Percentiles rank a stretch among this genome's conserved stretches.
phyloP scores from a whole-genome alignment of 257 asterid genomes.

The Anisodus acutangulus region DNA sequence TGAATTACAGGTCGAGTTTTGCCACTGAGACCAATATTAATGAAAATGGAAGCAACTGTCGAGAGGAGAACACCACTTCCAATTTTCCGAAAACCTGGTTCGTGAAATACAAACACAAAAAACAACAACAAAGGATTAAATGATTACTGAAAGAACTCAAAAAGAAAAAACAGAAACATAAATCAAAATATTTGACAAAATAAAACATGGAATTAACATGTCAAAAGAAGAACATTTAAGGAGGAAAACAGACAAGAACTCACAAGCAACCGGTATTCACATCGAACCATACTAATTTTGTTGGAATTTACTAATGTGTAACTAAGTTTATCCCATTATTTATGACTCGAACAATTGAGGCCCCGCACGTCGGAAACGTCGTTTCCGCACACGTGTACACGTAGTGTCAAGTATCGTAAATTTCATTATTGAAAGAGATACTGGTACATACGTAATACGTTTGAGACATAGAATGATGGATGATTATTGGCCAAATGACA shows the following conservation, averaged over 20 bases:
- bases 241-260: neutral
- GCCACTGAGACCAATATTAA: slow-evolving; percentile 71
- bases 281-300: too few species aligned
- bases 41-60: slow-evolving; percentile 60
- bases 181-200: neutral
- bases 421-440: too few species aligned
- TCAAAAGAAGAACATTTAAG: neutral
- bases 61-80: slow-evolving; percentile 70
- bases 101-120: neutral
- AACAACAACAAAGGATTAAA: neutral
- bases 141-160: neutral
- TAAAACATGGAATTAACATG: neutral
- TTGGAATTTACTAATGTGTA: too few species aligned
- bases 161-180: neutral
- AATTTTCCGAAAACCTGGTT: slow-evolving; percentile 72
- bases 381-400: too few species aligned
- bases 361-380: too few species aligned
- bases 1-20: slow-evolving; percentile 75
- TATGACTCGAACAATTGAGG: too few species aligned
- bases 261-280: too few species aligned
- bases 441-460: too few species aligned
- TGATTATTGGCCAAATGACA: too few species aligned
- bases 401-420: too few species aligned
- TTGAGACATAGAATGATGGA: too few species aligned
- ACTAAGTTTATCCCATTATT: too few species aligned